Percentiles rank a stretch among this genome's conserved stretches.
phyloP scores from a whole-genome alignment of 2,329 filamentous ascomycete species.

The Xylaria sp. region DNA sequence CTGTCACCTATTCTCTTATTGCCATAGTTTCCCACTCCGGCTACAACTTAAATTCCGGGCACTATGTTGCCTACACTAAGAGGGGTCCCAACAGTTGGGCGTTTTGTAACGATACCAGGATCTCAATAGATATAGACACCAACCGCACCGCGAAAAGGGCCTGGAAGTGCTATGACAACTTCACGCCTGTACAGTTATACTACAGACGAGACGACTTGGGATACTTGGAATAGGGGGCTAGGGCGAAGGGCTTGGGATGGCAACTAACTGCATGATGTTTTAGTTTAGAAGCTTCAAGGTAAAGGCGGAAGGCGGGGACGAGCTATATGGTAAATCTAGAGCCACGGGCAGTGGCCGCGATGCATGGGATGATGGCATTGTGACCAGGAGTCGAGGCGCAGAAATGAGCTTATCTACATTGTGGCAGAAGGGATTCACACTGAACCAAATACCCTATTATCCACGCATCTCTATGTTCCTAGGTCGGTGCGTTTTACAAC shows the following conservation, averaged over 20 bases:
- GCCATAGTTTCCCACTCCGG: conserved; percentile 82
- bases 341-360: neutral
- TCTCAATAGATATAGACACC: neutral
- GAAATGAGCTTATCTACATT: neutral
- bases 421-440: neutral
- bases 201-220: conserved; percentile 17
- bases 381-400: conserved; percentile 1
- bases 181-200: conserved; percentile 25
- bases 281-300: neutral
- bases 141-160: accelerated
- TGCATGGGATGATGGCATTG: conserved; percentile 8
- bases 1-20: conserved; percentile 87
- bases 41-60: conserved; percentile 69
- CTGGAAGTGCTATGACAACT: neutral
- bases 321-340: neutral
- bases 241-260: neutral
- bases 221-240: too few relatives aligned
- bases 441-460: neutral
- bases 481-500: too few relatives aligned
- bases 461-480: too few relatives aligned
- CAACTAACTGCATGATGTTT: neutral
- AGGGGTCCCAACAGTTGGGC: conserved; percentile 58
- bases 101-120: conserved; percentile 51
- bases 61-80: conserved; percentile 77
- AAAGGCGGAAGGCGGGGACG: neutral